Conservation (phyloP, 2,329 filamentous ascomycete species). For the Metarhizium brunneum region DNA sequence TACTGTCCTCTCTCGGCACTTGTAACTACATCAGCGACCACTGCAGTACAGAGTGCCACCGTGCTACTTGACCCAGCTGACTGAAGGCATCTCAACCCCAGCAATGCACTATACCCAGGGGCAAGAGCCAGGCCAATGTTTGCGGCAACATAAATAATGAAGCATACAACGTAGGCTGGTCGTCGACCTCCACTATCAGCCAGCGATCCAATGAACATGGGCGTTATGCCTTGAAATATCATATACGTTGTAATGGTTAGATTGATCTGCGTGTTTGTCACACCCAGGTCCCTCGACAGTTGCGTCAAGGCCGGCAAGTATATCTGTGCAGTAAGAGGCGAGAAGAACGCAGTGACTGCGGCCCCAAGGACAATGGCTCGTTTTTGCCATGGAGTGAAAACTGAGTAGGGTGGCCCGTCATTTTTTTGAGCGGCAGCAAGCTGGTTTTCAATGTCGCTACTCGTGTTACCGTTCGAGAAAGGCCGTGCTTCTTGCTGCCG, state of each 20-base stretch:
- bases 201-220: constrained; percentile 46
- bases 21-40: constrained; percentile 56
- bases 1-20: constrained; percentile 52
- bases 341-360: constrained; percentile 32
- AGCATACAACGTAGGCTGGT: constrained; percentile 44
- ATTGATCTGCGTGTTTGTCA: constrained; percentile 34
- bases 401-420: constrained; percentile 21
- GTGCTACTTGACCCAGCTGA: constrained; percentile 50
- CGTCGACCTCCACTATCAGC: constrained; percentile 45
- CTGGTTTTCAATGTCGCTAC: constrained; percentile 10
- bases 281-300: constrained; percentile 36
- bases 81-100: constrained; percentile 47
- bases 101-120: constrained; percentile 37
- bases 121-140: constrained; percentile 44
- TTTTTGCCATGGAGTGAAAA: constrained; percentile 31
- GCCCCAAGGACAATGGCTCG: constrained; percentile 30
- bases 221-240: constrained; percentile 52
- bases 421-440: background rate
- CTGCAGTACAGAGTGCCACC: constrained; percentile 45
- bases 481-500: background rate
- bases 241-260: constrained; percentile 46
- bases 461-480: background rate
- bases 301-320: constrained; percentile 44
- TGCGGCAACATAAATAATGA: constrained; percentile 41
- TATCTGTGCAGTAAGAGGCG: constrained; percentile 38